A percentile compares a stretch with the other conserved stretches of the same genome.
Conservation (phyloP, 495 filamentous ascomycete species). For the Usnea hakonensis region DNA sequence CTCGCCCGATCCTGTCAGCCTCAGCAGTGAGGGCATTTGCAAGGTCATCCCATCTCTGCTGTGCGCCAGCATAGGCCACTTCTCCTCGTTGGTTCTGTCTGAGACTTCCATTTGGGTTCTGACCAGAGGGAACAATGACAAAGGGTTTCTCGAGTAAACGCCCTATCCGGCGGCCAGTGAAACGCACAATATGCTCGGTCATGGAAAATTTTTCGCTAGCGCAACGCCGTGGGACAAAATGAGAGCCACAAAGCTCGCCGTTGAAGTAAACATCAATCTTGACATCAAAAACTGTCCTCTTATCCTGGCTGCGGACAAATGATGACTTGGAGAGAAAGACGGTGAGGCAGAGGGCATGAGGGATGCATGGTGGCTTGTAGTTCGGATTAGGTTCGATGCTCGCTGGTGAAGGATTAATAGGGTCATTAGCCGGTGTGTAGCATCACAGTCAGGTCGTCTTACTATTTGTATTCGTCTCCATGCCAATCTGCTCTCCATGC, state of each 20-base stretch:
- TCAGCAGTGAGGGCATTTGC: slow-evolving; percentile 26
- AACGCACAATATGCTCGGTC: slow-evolving; percentile 21
- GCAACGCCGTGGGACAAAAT: slow-evolving; percentile 19
- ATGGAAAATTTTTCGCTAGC: slow-evolving; percentile 2
- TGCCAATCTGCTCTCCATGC: neutral
- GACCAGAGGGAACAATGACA: slow-evolving; percentile 30
- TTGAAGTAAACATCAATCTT: slow-evolving; percentile 42
- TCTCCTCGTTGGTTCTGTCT: slow-evolving; percentile 3
- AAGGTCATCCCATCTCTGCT: slow-evolving; percentile 32
- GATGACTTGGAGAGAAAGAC: slow-evolving; percentile 24
- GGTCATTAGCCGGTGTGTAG: neutral
- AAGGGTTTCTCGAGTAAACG: slow-evolving; percentile 34
- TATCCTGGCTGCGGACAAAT: slow-evolving; percentile 17
- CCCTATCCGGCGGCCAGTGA: slow-evolving; percentile 32
- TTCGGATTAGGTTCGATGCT: neutral
- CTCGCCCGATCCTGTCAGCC: slow-evolving; percentile 27
- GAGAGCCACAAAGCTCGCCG: slow-evolving; percentile 31
- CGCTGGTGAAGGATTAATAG: neutral
- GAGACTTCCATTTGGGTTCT: slow-evolving; percentile 20
- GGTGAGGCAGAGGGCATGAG: slow-evolving; percentile 21
- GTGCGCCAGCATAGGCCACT: slow-evolving; percentile 11
- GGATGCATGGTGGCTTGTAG: neutral
- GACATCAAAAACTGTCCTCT: slow-evolving; percentile 21
- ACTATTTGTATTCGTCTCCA: neutral
- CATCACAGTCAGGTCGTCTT: neutral